Conservation (phyloP, 106 monocot genomes). For the Dioscorea zingiberensis region DNA sequence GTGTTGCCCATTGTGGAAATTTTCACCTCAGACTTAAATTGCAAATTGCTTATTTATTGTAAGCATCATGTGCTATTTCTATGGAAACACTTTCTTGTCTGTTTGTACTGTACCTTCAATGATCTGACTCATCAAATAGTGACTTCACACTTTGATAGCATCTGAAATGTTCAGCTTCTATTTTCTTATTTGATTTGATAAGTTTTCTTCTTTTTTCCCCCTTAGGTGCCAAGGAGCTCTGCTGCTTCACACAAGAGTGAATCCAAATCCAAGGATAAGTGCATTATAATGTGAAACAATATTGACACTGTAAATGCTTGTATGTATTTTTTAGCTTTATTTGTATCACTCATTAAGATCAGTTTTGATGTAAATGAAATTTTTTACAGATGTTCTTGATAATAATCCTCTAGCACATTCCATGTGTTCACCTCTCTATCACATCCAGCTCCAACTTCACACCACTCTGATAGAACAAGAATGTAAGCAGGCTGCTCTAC, state of each 20-base stretch:
- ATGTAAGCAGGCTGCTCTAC: no score
- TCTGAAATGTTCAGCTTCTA: no score
- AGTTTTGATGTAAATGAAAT: neutral
- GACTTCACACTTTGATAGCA: no score
- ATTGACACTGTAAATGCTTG: neutral
- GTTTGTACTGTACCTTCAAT: neutral
- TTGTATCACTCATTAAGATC: neutral
- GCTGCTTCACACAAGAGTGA: slow-evolving; percentile 1
- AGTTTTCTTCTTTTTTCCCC: neutral
- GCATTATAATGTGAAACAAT: slow-evolving; percentile 1
- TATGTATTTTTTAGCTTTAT: neutral
- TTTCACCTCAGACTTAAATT: neutral
- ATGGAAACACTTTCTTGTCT: neutral
- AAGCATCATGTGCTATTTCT: neutral
- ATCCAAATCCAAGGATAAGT: slow-evolving; percentile 4
- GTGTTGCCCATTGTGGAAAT: no score
- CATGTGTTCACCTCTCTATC: no score
- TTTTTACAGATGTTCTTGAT: no score
- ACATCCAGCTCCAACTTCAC: no score
- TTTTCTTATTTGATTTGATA: neutral
- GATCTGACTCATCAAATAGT: neutral
- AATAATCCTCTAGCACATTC: no score
- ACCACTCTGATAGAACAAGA: no score
- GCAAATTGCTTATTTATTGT: neutral
- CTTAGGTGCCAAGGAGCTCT: slow-evolving; percentile 15